Evolutionary conservation across 345 rosid species (phyloP).

Genomic region (Brassica napus): DNA sequence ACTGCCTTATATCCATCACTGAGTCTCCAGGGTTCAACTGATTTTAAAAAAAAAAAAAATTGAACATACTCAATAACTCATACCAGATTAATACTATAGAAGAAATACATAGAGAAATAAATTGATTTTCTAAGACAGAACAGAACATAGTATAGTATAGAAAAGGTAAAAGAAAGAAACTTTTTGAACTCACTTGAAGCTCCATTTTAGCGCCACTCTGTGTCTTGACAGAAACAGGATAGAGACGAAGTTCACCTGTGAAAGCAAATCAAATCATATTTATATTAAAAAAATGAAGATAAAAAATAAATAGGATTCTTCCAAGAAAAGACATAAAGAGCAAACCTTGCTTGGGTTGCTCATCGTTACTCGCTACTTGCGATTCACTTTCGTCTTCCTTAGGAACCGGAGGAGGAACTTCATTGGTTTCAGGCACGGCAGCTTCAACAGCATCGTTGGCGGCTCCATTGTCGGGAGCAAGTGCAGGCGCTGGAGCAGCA

Average conservation of each 20-base stretch:
- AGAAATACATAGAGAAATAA: neutral
- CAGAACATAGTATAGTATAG: neutral
- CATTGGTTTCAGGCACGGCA: constrained; percentile 41
- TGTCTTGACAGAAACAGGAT: constrained; percentile 81
- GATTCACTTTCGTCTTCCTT: constrained; percentile 46
- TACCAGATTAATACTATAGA: neutral
- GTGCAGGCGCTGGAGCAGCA: neutral
- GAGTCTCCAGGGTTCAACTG: constrained; percentile 99
- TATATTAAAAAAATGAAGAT: neutral
- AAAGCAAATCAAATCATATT: neutral
- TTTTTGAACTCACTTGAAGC: constrained; percentile 62
- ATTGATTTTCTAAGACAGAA: neutral
- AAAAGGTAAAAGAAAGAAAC: neutral
- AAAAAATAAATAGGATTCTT: no score
- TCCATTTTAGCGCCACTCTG: constrained; percentile 87
- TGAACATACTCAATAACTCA: neutral
- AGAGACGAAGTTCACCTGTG: constrained; percentile 88
- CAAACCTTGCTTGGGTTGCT: constrained; percentile 77
- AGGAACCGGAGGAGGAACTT: constrained; percentile 34
- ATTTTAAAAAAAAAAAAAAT: neutral
- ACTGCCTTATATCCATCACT: constrained; percentile 95
- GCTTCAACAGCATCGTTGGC: constrained; percentile 40
- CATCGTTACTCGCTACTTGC: constrained; percentile 42
- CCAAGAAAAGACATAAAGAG: neutral
- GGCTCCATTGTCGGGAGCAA: constrained; percentile 35